Evolutionary conservation across 2,329 filamentous ascomycete genomes (phyloP).

Genomic region (Talaromyces funiculosus): DNA sequence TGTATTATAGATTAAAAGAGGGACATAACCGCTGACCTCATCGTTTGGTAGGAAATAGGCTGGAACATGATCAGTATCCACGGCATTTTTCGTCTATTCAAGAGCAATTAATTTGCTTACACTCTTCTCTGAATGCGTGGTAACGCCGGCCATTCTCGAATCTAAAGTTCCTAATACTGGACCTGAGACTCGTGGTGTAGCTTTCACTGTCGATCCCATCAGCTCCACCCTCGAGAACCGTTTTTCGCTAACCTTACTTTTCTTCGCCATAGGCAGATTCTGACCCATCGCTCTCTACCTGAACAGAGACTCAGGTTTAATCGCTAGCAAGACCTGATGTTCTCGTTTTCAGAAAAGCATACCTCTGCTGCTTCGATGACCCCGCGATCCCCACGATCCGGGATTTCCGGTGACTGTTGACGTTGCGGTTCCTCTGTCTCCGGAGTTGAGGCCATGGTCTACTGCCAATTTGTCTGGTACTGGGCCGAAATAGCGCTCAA

Average conservation of each 20-base stretch:
- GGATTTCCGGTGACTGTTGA: no score
- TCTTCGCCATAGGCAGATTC: conserved; percentile 13
- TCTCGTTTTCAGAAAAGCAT: no score
- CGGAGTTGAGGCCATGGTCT: no score
- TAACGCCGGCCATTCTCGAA: conserved; percentile 20
- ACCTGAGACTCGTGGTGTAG: conserved; percentile 32
- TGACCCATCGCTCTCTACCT: conserved; percentile 9
- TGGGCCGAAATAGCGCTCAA: no score
- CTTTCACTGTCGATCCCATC: conserved; percentile 6
- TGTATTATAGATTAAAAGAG: no score
- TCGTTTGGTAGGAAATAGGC: conserved; percentile 11
- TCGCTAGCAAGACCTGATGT: not conserved
- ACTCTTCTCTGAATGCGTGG: conserved; percentile 28
- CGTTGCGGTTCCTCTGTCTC: no score
- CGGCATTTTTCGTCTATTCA: no score
- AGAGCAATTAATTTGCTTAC: no score
- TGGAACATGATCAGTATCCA: not conserved
- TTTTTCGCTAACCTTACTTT: not conserved
- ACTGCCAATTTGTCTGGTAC: no score
- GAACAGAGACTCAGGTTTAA: not conserved
- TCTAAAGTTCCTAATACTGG: conserved; percentile 15
- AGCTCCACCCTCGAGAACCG: not conserved
- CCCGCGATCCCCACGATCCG: no score
- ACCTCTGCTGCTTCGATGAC: conserved; percentile 12
- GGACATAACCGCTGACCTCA: not conserved